Percentiles rank a stretch among this genome's conserved stretches.
These are phyloP conservation scores for Acarospora socialis DNA, from an alignment of 2,329 filamentous ascomycete species.

Conservation along the genomic window DNA sequence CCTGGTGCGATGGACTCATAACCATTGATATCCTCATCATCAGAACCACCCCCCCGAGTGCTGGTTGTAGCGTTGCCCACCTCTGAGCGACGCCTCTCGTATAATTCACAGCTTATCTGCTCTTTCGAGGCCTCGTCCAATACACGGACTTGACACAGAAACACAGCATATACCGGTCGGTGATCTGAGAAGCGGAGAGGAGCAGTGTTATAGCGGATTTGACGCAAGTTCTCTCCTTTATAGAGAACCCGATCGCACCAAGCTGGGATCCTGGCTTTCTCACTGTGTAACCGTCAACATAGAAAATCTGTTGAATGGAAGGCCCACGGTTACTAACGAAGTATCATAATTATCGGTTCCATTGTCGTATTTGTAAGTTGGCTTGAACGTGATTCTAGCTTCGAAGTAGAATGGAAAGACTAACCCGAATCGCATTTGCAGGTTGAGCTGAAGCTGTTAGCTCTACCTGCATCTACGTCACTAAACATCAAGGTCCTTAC, in stretches of 20 bases:
- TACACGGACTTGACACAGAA: constrained; percentile 69
- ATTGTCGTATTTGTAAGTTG: constrained; percentile 92
- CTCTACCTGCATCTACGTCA: constrained; percentile 5
- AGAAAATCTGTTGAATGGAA: background rate
- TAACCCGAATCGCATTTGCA: constrained; percentile 88
- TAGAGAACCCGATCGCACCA: constrained; percentile 93
- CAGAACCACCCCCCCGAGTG: constrained; percentile 46
- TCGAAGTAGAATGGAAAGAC: constrained; percentile 90
- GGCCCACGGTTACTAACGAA: constrained; percentile 49
- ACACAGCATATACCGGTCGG: constrained; percentile 82
- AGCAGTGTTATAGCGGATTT: constrained; percentile 69
- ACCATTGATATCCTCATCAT: constrained; percentile 66
- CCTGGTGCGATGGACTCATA: constrained; percentile 75
- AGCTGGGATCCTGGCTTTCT: constrained; percentile 87
- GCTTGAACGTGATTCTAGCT: constrained; percentile 70
- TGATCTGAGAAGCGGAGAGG: constrained; percentile 86
- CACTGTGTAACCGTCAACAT: constrained; percentile 33
- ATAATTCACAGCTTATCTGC: constrained; percentile 58
- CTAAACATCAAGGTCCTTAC: constrained; percentile 26
- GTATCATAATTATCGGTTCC: constrained; percentile 82
- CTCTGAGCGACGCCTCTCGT: constrained; percentile 50
- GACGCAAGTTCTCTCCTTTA: constrained; percentile 69
- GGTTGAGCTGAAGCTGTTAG: constrained; percentile 70
- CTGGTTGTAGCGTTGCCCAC: constrained; percentile 50
- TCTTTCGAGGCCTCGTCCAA: constrained; percentile 64